Evolutionary conservation across 2,329 filamentous ascomycete species (phyloP), one percentile per base, ranked within the genome.

Genomic region (Fusarium secorum): DNA sequence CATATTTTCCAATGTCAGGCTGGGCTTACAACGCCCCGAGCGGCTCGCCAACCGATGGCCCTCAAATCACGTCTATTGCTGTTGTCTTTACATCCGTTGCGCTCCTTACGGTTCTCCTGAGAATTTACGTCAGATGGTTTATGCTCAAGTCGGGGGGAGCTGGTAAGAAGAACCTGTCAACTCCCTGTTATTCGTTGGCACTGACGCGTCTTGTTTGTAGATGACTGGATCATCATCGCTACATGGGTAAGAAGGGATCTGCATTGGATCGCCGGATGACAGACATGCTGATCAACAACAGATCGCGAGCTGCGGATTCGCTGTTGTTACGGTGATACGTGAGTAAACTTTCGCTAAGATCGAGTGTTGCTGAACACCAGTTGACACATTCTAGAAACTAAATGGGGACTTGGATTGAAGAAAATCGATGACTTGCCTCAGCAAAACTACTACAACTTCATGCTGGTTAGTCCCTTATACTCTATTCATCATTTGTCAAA

Each of bases 381-480:
- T 36, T 35, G 22, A n/a, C 51, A 41, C 14, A 11, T 24, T 36
- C 26, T 38, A 84, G 82, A 84, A 68, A 82, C 83, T 44, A 82
- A 78, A 81, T 84, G 79, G 78, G 83, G 83, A 1, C 76, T 84
- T 0, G 83, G 82, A 8, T 66, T 84, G 3, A 71, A 72, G 41
- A 63, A 74, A 14, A 65, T 82, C 5, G 64, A 75, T 2, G 80
- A 83, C 46, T 77, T 84, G 68, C 83, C 83, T 0, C 20, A 35
- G 0, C 65, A 81, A 36, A 83, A 84, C 53, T 45, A 81, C 17
- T 78, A 78, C 42, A 75, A 78, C 38, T 84, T 84, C 20, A 60
- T 60, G 57, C 30, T 60, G 38, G 57, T 60, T 7, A 7, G 38
- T 13, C 7, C 5, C 3, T 1, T 13, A 2, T n/a, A n/a, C n/a